These are phyloP conservation scores for Paspalum notatum DNA, from an alignment of 176 grass and related monocot genomes.

Conservation along the genomic window DNA sequence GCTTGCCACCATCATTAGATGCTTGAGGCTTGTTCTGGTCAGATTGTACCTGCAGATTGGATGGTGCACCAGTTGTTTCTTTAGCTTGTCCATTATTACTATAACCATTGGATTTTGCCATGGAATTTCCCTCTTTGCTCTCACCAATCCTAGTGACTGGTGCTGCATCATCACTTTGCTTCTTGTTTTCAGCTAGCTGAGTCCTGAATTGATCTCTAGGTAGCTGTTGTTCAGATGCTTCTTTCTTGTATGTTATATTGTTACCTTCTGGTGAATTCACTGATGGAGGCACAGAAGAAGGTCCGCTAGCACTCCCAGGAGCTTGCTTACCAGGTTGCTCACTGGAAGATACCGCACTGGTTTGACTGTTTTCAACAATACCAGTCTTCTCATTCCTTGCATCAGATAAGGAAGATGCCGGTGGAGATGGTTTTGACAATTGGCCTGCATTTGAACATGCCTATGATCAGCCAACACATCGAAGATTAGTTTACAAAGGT, in stretches of 20 bases:
- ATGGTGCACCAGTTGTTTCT: slow-evolving; percentile 20
- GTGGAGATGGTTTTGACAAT: background rate
- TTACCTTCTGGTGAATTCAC: slow-evolving; percentile 22
- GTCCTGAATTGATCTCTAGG: slow-evolving; percentile 19
- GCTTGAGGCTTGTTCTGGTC: slow-evolving; percentile 12
- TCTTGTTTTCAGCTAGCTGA: slow-evolving; percentile 23
- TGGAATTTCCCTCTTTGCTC: background rate
- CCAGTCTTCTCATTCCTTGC: slow-evolving; percentile 17
- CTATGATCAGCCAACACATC: slow-evolving; percentile 22
- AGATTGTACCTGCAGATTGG: slow-evolving; percentile 16
- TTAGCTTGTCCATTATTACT: slow-evolving; percentile 33
- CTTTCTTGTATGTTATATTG: slow-evolving; percentile 14
- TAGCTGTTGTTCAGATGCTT: background rate
- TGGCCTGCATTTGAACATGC: slow-evolving; percentile 15
- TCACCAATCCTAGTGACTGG: background rate
- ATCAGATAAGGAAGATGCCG: slow-evolving; percentile 7
- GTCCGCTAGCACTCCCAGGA: slow-evolving; percentile 22
- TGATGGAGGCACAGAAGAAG: slow-evolving; percentile 10
- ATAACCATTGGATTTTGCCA: background rate
- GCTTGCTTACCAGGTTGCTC: background rate
- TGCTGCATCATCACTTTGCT: slow-evolving; percentile 34
- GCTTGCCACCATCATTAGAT: slow-evolving; percentile 33
- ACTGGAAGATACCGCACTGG: background rate
- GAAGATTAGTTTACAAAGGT: background rate
- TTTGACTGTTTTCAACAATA: slow-evolving; percentile 35